Base-by-base conservation (phyloP, 352 stramenopile genomes). In the Phytopythium litorale region DNA sequence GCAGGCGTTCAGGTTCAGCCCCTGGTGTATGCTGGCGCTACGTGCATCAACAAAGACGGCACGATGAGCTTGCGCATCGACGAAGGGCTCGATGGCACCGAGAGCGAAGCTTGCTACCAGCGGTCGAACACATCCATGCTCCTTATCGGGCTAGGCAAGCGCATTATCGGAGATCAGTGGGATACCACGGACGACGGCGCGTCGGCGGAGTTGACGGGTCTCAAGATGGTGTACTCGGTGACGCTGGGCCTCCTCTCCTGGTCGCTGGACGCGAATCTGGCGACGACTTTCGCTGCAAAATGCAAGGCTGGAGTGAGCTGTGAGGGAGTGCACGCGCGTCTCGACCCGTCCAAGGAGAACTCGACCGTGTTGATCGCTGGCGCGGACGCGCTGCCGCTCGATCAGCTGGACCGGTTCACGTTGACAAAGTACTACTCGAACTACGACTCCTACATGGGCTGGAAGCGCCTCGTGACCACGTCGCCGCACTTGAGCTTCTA, bases 221-320 rank as follows among this genome's bases (percentile, higher is more conserved):
- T 53, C 48, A 25, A 53, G 23, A 32, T 53, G 13, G 48, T 35
- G 13, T 53, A 53, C 48, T 70, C 66, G 18, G 28, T 72, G 13
- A 70, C 66, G n/a, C 52, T 72, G 4, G 66, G 62, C 11, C 43
- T 65, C 16, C 45, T 70, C n/a, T 67, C 66, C 23, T 73, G 48
- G 48, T 32, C n/a, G 16, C 9, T 53, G 13, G 48, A 35, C 18
- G 23, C 12, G 25, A 18, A 53, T 15, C 8, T 53, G 19, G 48
- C 48, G 19, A 35, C 7, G 21, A 25, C 21, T 4, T 32, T 53
- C 48, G 1, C 21, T 32, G 48, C 21, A 1, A 13, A 53, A 23
- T 53, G 48, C 23, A 32, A 25, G n/a, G 1, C 15, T 19, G 23
- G 30, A 1, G 48, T 21, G 48, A 32, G 48, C n/a, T 53, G 48